Conservation (phyloP, 2,329 filamentous ascomycete species). For the Calonectria hongkongensis region DNA sequence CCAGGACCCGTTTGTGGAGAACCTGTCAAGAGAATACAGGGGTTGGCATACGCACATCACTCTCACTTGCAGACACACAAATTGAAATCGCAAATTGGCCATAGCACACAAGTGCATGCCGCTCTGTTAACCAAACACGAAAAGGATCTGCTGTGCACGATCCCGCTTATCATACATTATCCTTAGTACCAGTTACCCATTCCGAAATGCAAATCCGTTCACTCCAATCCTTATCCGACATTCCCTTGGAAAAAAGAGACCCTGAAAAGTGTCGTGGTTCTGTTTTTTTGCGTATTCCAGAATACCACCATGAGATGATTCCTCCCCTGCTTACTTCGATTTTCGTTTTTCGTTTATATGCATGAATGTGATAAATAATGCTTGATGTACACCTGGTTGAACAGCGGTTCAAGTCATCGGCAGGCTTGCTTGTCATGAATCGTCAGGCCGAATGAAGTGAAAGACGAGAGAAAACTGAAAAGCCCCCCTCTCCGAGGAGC, state of each 20-base stretch:
- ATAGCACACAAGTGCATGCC: conserved; percentile 25
- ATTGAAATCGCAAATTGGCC: conserved; percentile 26
- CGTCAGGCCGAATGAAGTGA: conserved; percentile 47
- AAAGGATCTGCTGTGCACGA: conserved; percentile 44
- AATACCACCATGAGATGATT: conserved; percentile 42
- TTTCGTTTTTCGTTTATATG: conserved; percentile 40
- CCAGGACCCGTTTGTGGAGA: background rate
- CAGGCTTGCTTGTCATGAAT: conserved; percentile 49
- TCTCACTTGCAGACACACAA: background rate
- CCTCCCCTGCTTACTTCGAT: conserved; percentile 31
- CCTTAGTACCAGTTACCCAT: conserved; percentile 49
- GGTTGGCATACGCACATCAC: conserved; percentile 9
- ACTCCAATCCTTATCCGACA: conserved; percentile 34
- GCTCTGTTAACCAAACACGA: conserved; percentile 40
- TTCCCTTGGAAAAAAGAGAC: conserved; percentile 37
- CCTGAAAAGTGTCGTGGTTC: conserved; percentile 31
- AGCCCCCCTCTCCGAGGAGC: conserved; percentile 48
- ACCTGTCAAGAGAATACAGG: background rate
- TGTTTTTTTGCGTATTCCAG: conserved; percentile 42
- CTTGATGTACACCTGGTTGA: conserved; percentile 47
- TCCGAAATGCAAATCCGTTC: conserved; percentile 47
- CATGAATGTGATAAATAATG: conserved; percentile 36
- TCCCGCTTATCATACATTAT: conserved; percentile 54
- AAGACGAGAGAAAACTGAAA: conserved; percentile 40
- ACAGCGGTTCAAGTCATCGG: conserved; percentile 37